Evolutionary conservation across 2,329 filamentous ascomycete species (phyloP).

Genomic region (Tolypocladium cylindrosporum): DNA sequence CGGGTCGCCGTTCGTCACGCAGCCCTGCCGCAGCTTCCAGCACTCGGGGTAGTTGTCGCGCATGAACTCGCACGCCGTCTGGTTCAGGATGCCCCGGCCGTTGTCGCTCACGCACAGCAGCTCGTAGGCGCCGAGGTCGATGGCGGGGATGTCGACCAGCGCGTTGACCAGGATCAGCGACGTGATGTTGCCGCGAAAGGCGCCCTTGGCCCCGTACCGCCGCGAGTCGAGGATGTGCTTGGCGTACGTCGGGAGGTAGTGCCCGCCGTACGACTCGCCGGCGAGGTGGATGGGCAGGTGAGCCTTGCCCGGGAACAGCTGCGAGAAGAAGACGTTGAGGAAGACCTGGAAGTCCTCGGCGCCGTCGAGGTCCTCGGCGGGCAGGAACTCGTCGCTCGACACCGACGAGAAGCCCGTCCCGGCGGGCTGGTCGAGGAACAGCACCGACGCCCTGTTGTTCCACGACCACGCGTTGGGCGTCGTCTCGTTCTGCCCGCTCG

Average conservation of each 20-base stretch:
- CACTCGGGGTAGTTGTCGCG: neutral
- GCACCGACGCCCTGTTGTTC: slow-evolving; percentile 35
- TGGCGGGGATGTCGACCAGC: slow-evolving; percentile 4
- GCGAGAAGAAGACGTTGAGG: slow-evolving; percentile 32
- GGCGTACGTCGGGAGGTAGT: slow-evolving; percentile 1
- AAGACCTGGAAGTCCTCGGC: slow-evolving; percentile 36
- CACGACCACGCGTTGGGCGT: slow-evolving; percentile 47
- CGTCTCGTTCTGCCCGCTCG: slow-evolving; percentile 37
- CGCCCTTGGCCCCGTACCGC: neutral
- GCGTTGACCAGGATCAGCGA: slow-evolving; percentile 6
- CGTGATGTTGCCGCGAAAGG: slow-evolving; percentile 5
- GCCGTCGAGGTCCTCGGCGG: slow-evolving; percentile 20
- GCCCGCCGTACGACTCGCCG: slow-evolving; percentile 20
- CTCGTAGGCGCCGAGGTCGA: slow-evolving; percentile 2
- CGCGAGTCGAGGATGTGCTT: slow-evolving; percentile 7
- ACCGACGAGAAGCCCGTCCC: slow-evolving; percentile 21
- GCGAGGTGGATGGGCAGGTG: slow-evolving; percentile 30
- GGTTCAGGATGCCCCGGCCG: neutral
- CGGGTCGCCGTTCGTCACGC: neutral
- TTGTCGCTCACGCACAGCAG: slow-evolving; percentile 1
- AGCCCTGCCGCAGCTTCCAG: neutral
- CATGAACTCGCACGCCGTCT: slow-evolving; percentile 1
- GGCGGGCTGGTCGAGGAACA: slow-evolving; percentile 20
- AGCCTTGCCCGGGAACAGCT: slow-evolving; percentile 27
- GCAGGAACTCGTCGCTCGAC: slow-evolving; percentile 17